Conservation (phyloP, 192 early-diverging fungal species). For the Coemansia sp. region DNA sequence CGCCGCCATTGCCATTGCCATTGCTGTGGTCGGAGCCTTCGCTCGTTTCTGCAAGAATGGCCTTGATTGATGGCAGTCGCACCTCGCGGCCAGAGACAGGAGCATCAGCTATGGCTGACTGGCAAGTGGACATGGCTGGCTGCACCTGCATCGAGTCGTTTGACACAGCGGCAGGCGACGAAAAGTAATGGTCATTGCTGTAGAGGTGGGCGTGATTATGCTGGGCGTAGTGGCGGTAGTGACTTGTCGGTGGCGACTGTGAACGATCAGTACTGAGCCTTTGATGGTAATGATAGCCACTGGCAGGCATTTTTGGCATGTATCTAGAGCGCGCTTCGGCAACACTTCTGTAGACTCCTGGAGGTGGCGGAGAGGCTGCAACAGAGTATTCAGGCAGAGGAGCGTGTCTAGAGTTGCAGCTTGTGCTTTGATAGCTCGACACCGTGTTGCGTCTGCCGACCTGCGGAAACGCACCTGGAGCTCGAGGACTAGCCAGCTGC, state of each 20-base stretch:
- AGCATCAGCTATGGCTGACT: slow-evolving; percentile 4
- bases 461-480: neutral
- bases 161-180: neutral
- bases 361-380: neutral
- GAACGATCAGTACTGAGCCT: slow-evolving; percentile 3
- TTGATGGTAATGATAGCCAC: neutral
- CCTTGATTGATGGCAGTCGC: slow-evolving; percentile 37
- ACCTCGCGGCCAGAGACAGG: slow-evolving; percentile 1
- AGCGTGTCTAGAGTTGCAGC: neutral
- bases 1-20: neutral
- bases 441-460: slow-evolving; percentile 8
- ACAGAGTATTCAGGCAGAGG: slow-evolving; percentile 3
- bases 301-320: slow-evolving; percentile 14
- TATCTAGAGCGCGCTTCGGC: slow-evolving; percentile 31
- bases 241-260: slow-evolving; percentile 10
- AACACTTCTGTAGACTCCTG: neutral
- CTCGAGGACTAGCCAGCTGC: neutral
- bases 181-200: neutral
- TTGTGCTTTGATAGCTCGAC: slow-evolving; percentile 1
- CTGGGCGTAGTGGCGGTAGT: neutral
- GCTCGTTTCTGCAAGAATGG: slow-evolving; percentile 26
- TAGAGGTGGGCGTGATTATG: neutral
- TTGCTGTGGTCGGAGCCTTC: neutral
- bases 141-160: neutral
- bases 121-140: neutral